A percentile compares a stretch with the other conserved stretches of the same genome.
phyloP scores from a whole-genome alignment of 305 asterid genomes.

The Fraxinus angustifolia region DNA sequence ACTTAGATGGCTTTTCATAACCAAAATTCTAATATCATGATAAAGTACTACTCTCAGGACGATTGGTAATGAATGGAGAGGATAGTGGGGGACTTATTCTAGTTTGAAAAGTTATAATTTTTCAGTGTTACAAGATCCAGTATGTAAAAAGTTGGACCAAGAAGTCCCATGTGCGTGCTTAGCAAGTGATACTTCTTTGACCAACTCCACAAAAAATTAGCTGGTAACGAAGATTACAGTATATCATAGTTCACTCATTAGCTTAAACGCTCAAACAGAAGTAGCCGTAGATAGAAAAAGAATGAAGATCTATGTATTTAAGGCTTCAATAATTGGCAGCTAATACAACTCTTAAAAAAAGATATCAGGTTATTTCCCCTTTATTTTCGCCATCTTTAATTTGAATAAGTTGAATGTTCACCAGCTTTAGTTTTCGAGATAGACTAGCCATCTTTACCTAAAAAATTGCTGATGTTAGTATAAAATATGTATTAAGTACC shows the following conservation, averaged over 20 bases:
- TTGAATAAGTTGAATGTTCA: neutral
- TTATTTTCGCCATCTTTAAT: neutral
- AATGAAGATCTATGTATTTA: neutral
- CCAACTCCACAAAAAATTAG: neutral
- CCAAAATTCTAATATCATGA: neutral
- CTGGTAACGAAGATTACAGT: neutral
- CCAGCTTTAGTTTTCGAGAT: neutral
- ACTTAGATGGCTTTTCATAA: neutral
- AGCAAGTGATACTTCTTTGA: neutral
- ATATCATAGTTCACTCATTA: neutral
- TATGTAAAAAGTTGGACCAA: neutral
- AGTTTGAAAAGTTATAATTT: neutral
- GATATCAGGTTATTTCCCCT: neutral
- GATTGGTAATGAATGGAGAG: neutral
- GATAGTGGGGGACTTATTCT: neutral
- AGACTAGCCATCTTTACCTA: neutral
- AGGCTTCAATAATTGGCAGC: neutral
- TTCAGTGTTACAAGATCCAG: neutral
- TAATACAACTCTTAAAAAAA: neutral
- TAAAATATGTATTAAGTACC: neutral
- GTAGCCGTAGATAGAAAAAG: neutral
- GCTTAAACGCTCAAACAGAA: neutral
- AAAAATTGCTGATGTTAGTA: neutral
- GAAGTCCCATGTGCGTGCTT: neutral
- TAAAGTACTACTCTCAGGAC: neutral